A percentile compares a stretch with the other conserved stretches of the same genome.
Evolutionary conservation across 208 protist species (phyloP).

Genomic region (Trichomonas vaginalis): DNA sequence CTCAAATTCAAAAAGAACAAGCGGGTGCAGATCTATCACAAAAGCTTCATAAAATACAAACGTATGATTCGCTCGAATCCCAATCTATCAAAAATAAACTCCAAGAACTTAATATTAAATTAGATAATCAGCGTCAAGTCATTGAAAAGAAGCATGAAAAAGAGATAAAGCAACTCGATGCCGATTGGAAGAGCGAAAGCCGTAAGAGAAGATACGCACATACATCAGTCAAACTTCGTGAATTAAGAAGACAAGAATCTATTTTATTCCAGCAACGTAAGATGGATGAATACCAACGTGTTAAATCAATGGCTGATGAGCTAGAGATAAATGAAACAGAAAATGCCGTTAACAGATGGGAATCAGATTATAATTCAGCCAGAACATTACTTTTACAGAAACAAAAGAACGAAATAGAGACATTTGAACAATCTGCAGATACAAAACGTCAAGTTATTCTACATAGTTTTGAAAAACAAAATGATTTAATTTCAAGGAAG

Average conservation of each 20-base stretch:
- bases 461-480: background rate
- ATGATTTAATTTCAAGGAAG: background rate
- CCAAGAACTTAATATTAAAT: background rate
- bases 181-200: background rate
- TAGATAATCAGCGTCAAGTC: background rate
- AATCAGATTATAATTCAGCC: background rate
- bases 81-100: background rate
- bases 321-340: background rate
- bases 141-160: background rate
- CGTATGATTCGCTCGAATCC: background rate
- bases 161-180: background rate
- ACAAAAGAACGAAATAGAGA: background rate
- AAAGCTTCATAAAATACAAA: background rate
- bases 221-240: background rate
- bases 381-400: background rate
- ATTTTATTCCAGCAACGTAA: background rate
- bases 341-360: background rate
- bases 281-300: background rate
- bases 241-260: background rate
- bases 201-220: background rate
- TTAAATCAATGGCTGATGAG: background rate
- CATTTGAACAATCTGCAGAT: background rate
- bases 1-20: background rate
- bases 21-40: background rate
- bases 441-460: background rate